phyloP scores from a whole-genome alignment of 805 yeast species.

The Millerago galiae region DNA sequence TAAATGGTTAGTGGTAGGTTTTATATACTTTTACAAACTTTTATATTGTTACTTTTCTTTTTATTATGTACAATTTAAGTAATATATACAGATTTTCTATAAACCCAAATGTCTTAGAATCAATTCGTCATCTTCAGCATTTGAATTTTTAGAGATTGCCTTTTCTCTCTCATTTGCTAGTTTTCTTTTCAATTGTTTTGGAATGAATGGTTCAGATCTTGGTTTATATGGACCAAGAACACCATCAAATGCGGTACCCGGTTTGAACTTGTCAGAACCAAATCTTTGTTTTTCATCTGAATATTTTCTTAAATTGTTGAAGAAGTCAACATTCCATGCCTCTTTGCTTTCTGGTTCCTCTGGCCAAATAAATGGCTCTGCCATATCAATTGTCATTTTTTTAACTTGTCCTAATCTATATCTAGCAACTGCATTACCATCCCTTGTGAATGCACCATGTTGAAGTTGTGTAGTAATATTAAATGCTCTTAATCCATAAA shows the following conservation, averaged over 20 bases:
- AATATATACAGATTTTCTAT: not conserved
- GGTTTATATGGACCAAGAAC: constrained; percentile 48
- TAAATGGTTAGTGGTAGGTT: not conserved
- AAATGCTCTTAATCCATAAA: constrained; percentile 86
- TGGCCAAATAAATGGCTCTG: constrained; percentile 96
- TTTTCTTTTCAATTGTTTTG: constrained; percentile 39
- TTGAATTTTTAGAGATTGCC: constrained; percentile 15
- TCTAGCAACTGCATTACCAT: constrained; percentile 55
- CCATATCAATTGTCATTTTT: constrained; percentile 96
- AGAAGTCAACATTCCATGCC: constrained; percentile 34
- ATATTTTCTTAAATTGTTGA: constrained; percentile 44
- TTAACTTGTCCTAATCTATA: constrained; percentile 75
- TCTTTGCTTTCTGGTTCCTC: constrained; percentile 41
- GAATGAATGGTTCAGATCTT: constrained; percentile 60
- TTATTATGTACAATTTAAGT: constrained; percentile 5
- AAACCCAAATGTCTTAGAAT: constrained; percentile 18
- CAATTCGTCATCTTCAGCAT: constrained; percentile 17
- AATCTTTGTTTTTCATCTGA: constrained; percentile 42
- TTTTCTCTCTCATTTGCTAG: constrained; percentile 37
- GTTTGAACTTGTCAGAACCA: constrained; percentile 67
- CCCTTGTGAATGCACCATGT: constrained; percentile 64
- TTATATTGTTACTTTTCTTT: not conserved
- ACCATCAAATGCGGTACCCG: constrained; percentile 72
- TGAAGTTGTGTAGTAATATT: constrained; percentile 81
- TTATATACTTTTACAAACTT: not conserved